phyloP scores from a whole-genome alignment of 2,329 filamentous ascomycete genomes.

The Claviceps monticola region DNA sequence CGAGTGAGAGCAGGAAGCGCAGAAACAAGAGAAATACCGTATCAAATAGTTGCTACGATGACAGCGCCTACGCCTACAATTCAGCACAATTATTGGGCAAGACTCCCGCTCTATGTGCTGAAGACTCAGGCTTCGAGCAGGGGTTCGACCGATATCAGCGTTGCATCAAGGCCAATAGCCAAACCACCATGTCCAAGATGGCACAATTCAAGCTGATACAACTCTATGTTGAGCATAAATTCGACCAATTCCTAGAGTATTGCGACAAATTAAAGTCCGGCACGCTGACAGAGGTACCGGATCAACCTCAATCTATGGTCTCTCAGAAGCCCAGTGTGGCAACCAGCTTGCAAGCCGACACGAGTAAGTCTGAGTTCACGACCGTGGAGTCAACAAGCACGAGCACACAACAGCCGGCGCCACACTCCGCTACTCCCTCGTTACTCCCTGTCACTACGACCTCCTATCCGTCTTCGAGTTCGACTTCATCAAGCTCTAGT shows the following conservation, averaged over 20 bases:
- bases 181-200: no score
- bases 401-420: background rate
- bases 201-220: constrained; percentile 12
- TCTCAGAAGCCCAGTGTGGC: constrained; percentile 10
- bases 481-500: background rate
- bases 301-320: constrained; percentile 13
- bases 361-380: constrained; percentile 12
- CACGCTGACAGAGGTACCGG: constrained; percentile 6
- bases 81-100: constrained; percentile 37
- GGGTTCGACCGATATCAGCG: no score
- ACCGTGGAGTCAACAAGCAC: constrained; percentile 4
- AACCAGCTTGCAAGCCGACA: constrained; percentile 14
- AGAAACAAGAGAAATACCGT: constrained; percentile 25
- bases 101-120: constrained; percentile 27
- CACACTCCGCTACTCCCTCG: background rate
- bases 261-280: constrained; percentile 22
- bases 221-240: constrained; percentile 23
- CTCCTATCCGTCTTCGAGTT: background rate
- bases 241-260: constrained; percentile 31
- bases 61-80: constrained; percentile 40
- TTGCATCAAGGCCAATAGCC: no score
- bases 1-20: constrained; percentile 6
- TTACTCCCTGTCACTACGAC: background rate
- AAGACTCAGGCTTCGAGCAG: constrained; percentile 26
- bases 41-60: constrained; percentile 35